phyloP scores from a whole-genome alignment of 352 stramenopile species.

The Phytophthora podocarpi region DNA sequence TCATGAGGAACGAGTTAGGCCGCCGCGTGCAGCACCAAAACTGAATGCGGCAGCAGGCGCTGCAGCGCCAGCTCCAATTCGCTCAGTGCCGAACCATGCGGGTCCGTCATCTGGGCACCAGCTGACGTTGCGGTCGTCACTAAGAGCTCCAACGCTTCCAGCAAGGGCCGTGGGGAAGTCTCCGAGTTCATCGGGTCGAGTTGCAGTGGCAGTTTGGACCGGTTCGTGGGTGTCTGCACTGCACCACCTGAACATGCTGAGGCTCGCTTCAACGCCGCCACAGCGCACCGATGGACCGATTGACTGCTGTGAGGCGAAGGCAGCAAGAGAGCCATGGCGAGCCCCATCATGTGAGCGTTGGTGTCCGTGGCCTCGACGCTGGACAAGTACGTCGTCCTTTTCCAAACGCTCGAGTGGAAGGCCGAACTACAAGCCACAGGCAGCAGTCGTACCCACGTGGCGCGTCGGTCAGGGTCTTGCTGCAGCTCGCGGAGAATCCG shows the following conservation, averaged over 20 bases:
- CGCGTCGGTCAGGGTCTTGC: constrained; percentile 24
- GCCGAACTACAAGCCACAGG: constrained; percentile 47
- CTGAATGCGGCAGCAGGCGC: constrained; percentile 19
- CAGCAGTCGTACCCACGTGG: constrained; percentile 35
- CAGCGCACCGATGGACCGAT: constrained; percentile 23
- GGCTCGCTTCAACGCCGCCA: constrained; percentile 18
- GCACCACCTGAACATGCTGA: constrained; percentile 8
- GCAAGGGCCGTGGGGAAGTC: constrained; percentile 6
- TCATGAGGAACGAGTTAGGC: no score
- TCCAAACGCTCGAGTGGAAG: constrained; percentile 56
- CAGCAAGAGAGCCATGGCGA: constrained; percentile 43
- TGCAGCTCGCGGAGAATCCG: constrained; percentile 4
- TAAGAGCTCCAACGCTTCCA: constrained; percentile 30
- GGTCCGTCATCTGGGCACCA: background rate
- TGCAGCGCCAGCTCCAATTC: constrained; percentile 24
- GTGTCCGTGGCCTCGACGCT: constrained; percentile 46
- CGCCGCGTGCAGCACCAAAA: constrained; percentile 20
- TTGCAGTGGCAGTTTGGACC: constrained; percentile 28
- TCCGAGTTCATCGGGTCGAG: background rate
- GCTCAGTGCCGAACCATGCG: constrained; percentile 4
- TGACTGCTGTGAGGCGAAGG: constrained; percentile 9
- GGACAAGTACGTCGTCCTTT: constrained; percentile 36
- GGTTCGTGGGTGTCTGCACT: background rate
- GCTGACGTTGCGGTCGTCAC: constrained; percentile 6
- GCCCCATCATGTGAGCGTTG: constrained; percentile 56